These are phyloP conservation scores for Paradendryphiella salina DNA, from an alignment of 2,329 filamentous ascomycete species.

Conservation along the genomic window DNA sequence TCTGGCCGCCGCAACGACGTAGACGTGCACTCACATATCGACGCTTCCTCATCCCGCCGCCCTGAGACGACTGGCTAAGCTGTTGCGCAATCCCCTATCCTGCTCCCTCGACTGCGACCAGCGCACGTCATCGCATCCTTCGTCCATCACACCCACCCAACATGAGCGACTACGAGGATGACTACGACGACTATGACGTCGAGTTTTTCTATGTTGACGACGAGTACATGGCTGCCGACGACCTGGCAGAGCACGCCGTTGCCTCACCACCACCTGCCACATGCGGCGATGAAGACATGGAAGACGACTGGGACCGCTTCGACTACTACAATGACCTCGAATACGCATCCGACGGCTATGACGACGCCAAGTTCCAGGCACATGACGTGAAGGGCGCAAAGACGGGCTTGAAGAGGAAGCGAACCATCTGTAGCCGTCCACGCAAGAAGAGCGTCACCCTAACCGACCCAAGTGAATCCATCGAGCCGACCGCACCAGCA, in stretches of 20 bases:
- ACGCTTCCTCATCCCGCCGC: not conserved
- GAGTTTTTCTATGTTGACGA: constrained; percentile 56
- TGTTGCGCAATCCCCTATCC: not conserved
- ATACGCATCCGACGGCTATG: constrained; percentile 53
- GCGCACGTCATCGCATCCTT: constrained; percentile 8
- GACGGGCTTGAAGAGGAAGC: constrained; percentile 40
- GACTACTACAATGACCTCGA: constrained; percentile 56
- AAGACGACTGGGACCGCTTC: constrained; percentile 53
- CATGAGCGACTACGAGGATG: constrained; percentile 51
- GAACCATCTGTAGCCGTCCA: constrained; percentile 14
- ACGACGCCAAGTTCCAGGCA: constrained; percentile 45
- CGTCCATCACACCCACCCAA: constrained; percentile 14
- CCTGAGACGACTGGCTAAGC: not conserved
- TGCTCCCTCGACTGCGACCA: not conserved
- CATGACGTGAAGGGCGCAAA: constrained; percentile 27
- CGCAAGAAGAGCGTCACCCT: constrained; percentile 34
- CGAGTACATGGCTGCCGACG: constrained; percentile 50
- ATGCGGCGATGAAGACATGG: constrained; percentile 37
- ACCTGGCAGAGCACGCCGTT: constrained; percentile 54
- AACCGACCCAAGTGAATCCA: constrained; percentile 1
- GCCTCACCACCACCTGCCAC: constrained; percentile 47
- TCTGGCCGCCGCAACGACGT: not conserved
- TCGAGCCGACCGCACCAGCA: constrained; percentile 16
- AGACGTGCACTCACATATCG: not conserved
- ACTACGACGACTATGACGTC: constrained; percentile 45